phyloP scores from a whole-genome alignment of 2,329 filamentous ascomycete species.

The Aureobasidium lini region DNA sequence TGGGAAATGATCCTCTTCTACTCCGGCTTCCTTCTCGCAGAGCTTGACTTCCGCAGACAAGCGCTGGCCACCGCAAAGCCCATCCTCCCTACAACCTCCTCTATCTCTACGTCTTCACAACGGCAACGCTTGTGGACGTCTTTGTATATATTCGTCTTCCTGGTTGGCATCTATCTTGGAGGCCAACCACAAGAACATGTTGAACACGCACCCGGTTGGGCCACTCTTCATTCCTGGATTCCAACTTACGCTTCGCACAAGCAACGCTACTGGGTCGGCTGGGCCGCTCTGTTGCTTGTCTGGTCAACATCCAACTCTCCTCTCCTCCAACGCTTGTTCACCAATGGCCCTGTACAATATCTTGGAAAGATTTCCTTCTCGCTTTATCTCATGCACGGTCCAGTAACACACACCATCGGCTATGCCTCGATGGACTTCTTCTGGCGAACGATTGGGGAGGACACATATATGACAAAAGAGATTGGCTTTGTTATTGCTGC shows the following conservation, averaged over 20 bases:
- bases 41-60: constrained; percentile 43
- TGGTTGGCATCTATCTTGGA: constrained; percentile 12
- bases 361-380: constrained; percentile 55
- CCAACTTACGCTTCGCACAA: background rate
- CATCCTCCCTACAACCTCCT: background rate
- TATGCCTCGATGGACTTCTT: constrained; percentile 47
- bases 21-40: constrained; percentile 48
- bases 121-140: background rate
- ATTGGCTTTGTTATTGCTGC: constrained; percentile 49
- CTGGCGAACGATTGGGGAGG: constrained; percentile 41
- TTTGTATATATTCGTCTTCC: constrained; percentile 4
- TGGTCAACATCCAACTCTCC: constrained; percentile 42
- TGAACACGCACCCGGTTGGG: constrained; percentile 5
- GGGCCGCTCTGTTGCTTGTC: constrained; percentile 48
- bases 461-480: constrained; percentile 39
- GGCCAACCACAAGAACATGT: background rate
- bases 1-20: constrained; percentile 53
- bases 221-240: background rate
- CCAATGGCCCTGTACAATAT: constrained; percentile 46
- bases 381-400: constrained; percentile 55
- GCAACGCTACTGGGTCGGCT: constrained; percentile 50
- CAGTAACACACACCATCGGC: constrained; percentile 46
- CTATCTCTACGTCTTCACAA: background rate
- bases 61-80: background rate
- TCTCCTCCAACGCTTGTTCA: constrained; percentile 44